These are phyloP conservation scores for Lomentospora prolificans DNA, from an alignment of 2,329 filamentous ascomycete species.

Conservation along the genomic window DNA sequence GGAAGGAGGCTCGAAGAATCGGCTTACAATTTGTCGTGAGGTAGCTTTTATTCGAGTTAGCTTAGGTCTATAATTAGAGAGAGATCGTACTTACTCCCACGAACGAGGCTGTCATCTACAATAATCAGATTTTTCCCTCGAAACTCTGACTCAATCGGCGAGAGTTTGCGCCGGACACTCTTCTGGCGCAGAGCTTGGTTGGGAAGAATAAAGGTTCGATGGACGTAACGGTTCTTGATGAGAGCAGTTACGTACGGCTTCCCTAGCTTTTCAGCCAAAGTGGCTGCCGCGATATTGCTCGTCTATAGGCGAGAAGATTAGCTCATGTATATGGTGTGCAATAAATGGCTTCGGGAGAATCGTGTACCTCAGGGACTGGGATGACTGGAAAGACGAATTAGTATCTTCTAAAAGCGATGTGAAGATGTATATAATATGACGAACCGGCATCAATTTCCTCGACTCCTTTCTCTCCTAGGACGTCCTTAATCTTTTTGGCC, in stretches of 20 bases:
- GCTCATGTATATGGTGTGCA: no score
- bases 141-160: conserved; percentile 79
- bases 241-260: conserved; percentile 76
- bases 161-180: conserved; percentile 82
- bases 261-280: conserved; percentile 62
- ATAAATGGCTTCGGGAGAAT: neutral
- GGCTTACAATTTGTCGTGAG: conserved; percentile 35
- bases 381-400: conserved; percentile 43
- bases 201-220: conserved; percentile 68
- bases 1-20: neutral
- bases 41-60: conserved; percentile 57
- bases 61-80: neutral
- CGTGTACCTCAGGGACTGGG: conserved; percentile 47
- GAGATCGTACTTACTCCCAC: conserved; percentile 35
- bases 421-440: neutral
- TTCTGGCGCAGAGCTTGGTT: conserved; percentile 73
- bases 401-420: neutral
- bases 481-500: conserved; percentile 59
- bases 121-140: conserved; percentile 68
- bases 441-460: conserved; percentile 62
- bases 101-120: conserved; percentile 84
- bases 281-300: conserved; percentile 63
- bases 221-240: conserved; percentile 83
- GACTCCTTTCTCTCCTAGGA: conserved; percentile 59
- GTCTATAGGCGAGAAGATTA: no score